These are phyloP conservation scores for Solanum paucissectum DNA, from an alignment of 257 asterid genomes.

Conservation along the genomic window DNA sequence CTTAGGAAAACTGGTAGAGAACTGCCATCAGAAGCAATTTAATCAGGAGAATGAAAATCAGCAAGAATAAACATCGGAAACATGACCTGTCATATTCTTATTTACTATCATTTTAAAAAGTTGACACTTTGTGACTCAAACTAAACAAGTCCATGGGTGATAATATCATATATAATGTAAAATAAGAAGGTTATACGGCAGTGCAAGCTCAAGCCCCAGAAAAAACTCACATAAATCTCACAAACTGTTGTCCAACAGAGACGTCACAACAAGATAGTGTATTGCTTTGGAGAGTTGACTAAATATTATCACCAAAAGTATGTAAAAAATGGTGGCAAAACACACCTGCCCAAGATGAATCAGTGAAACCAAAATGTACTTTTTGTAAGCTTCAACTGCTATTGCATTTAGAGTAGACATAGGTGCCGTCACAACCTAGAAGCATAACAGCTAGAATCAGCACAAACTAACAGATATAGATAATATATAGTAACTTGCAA, in stretches of 20 bases:
- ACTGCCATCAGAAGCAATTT: conserved; percentile 37
- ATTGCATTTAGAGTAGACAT: conserved; percentile 73
- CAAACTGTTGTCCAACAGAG: not conserved
- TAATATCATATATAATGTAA: not conserved
- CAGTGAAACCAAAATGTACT: conserved; percentile 76
- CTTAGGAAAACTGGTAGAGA: conserved; percentile 69
- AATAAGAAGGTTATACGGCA: not conserved
- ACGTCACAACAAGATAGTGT: not conserved
- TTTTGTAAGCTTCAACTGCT: conserved; percentile 95
- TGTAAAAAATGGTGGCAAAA: not conserved
- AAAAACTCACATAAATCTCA: not conserved
- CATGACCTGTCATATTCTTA: not conserved
- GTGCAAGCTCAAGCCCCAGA: not conserved
- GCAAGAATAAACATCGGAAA: not conserved
- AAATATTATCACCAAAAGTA: not conserved
- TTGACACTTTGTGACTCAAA: not conserved
- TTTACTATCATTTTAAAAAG: not conserved
- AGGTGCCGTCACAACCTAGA: conserved; percentile 95
- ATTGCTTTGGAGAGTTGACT: not conserved
- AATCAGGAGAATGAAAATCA: not conserved
- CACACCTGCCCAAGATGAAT: conserved; percentile 88
- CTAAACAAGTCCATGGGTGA: not conserved
- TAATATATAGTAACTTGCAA: not conserved
- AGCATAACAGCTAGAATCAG: not conserved
- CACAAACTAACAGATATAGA: not conserved